Conservation (phyloP, 2,329 filamentous ascomycete genomes). For the Exserohilum turcica region DNA sequence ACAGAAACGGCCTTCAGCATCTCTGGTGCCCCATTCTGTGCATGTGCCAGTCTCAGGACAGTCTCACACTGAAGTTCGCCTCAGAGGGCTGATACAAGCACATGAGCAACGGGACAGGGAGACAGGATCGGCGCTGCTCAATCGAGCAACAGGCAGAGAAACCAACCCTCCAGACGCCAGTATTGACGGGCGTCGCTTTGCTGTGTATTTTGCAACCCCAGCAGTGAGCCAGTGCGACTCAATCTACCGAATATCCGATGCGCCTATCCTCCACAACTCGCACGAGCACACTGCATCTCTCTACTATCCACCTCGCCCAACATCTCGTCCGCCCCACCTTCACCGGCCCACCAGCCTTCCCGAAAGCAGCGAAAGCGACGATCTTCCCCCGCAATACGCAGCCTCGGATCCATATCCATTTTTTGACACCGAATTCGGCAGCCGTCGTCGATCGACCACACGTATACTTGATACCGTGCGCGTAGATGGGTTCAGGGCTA, state of each 20-base stretch:
- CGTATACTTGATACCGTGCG: neutral
- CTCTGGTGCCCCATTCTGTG: neutral
- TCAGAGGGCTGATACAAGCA: neutral
- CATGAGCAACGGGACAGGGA: neutral
- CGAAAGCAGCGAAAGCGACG: neutral
- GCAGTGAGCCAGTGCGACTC: neutral
- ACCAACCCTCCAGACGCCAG: no score
- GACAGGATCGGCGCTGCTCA: neutral
- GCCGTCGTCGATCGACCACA: neutral
- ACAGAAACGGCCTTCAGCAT: neutral
- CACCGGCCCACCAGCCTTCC: neutral
- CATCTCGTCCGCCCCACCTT: neutral
- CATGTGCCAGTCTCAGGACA: neutral
- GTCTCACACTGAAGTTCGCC: neutral
- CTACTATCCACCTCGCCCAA: neutral
- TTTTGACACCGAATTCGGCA: neutral
- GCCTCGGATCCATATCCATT: slow-evolving; percentile 6
- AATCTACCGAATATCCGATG: neutral
- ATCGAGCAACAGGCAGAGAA: neutral
- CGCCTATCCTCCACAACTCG: no score
- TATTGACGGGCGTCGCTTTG: neutral
- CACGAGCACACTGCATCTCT: neutral
- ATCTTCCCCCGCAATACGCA: slow-evolving; percentile 6
- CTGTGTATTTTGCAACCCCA: slow-evolving; percentile 1
- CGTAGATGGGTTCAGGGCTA: neutral